A percentile compares a stretch with the other conserved stretches of the same genome.
These are phyloP conservation scores for Leucosporidium creatinivorum DNA, from an alignment of 768 basidiomycete species.

Conservation along the genomic window DNA sequence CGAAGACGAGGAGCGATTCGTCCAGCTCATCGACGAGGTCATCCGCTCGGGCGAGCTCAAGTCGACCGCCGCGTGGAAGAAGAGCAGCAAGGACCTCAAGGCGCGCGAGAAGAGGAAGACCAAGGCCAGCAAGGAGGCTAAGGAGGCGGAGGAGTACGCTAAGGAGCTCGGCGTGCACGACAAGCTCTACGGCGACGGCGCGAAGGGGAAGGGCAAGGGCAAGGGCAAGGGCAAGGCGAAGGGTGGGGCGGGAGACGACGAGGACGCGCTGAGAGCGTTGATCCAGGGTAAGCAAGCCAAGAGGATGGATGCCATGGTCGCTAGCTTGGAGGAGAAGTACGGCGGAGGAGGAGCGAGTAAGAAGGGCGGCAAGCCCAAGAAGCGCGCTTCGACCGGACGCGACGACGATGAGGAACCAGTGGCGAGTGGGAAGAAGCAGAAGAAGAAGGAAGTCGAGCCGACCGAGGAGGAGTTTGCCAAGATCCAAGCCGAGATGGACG, in stretches of 20 bases:
- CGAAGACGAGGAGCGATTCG: constrained; percentile 79
- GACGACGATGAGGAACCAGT: constrained; percentile 39
- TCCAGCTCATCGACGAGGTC: constrained; percentile 58
- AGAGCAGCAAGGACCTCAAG: constrained; percentile 69
- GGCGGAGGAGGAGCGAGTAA: constrained; percentile 12
- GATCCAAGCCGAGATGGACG: constrained; percentile 36
- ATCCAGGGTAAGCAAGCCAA: constrained; percentile 33
- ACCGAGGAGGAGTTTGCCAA: constrained; percentile 36
- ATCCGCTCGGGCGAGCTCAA: constrained; percentile 59
- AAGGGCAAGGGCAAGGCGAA: constrained; percentile 14
- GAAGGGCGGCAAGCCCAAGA: constrained; percentile 37
- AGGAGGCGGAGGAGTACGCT: constrained; percentile 35
- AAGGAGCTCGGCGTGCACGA: constrained; percentile 39
- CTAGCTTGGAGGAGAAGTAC: constrained; percentile 37
- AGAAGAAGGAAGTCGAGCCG: constrained; percentile 35
- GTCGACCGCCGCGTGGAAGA: constrained; percentile 54
- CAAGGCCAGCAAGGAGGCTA: constrained; percentile 34
- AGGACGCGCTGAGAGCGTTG: constrained; percentile 32
- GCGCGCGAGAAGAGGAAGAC: constrained; percentile 41
- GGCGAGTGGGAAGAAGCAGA: constrained; percentile 38
- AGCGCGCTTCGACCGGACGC: constrained; percentile 34
- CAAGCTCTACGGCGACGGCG: constrained; percentile 32
- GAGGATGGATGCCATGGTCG: constrained; percentile 27
- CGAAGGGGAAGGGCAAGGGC: neutral
- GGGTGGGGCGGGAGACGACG: constrained; percentile 25